phyloP scores from a whole-genome alignment of 345 rosid genomes.

The Citrus maxima region DNA sequence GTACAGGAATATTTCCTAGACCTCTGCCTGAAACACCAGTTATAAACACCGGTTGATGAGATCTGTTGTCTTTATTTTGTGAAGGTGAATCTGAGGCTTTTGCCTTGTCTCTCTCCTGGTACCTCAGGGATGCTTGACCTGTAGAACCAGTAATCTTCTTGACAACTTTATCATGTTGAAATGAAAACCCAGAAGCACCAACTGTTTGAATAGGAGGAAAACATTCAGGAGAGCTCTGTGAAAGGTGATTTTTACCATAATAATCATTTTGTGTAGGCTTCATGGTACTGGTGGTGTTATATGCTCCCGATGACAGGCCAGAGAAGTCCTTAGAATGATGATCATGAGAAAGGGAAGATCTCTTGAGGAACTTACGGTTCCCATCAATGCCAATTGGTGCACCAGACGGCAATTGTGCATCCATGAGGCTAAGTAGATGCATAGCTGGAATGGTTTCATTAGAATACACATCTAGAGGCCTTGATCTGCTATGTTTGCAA shows the following conservation, averaged over 20 bases:
- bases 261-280: constrained; percentile 35
- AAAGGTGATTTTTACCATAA: constrained; percentile 33
- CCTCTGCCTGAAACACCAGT: constrained; percentile 32
- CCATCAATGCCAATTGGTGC: constrained; percentile 41
- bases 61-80: constrained; percentile 29
- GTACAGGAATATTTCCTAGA: constrained; percentile 43
- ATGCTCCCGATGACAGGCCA: constrained; percentile 37
- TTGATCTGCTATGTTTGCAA: constrained; percentile 48
- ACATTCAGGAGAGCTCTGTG: constrained; percentile 30
- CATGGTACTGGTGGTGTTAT: constrained; percentile 29
- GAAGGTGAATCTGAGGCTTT: constrained; percentile 30
- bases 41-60: constrained; percentile 28
- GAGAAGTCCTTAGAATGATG: constrained; percentile 44
- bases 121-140: constrained; percentile 37
- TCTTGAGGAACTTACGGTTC: constrained; percentile 41
- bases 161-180: constrained; percentile 40
- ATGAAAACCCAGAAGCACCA: constrained; percentile 54
- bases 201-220: constrained; percentile 33
- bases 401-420: constrained; percentile 57
- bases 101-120: constrained; percentile 48
- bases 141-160: constrained; percentile 29
- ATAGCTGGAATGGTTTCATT: constrained; percentile 84
- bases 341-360: constrained; percentile 43
- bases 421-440: constrained; percentile 93
- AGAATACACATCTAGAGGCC: constrained; percentile 50